phyloP scores from a whole-genome alignment of 495 filamentous ascomycete species.

The Penicillium flavigenum region DNA sequence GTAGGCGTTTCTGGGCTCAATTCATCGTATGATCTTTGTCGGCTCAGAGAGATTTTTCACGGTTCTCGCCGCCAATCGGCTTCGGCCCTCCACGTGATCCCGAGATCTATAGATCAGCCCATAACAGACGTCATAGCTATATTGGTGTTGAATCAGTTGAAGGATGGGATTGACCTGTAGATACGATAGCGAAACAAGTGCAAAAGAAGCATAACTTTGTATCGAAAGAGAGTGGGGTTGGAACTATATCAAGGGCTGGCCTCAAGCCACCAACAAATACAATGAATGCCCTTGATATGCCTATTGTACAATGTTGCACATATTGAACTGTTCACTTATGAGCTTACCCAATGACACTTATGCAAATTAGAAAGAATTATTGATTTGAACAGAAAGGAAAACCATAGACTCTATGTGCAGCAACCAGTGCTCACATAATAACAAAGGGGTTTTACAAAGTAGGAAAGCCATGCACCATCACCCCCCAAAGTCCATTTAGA shows the following conservation, averaged over 20 bases:
- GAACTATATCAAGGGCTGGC: neutral
- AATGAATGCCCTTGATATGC: neutral
- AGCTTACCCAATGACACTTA: neutral
- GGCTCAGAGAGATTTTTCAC: constrained; percentile 27
- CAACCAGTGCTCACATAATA: constrained; percentile 28
- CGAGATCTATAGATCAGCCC: constrained; percentile 15
- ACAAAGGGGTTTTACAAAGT: constrained; percentile 13
- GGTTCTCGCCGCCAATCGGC: constrained; percentile 34
- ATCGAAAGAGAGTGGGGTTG: neutral
- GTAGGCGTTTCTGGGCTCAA: constrained; percentile 11
- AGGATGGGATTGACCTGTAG: neutral
- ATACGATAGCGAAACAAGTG: neutral
- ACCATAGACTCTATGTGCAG: constrained; percentile 22
- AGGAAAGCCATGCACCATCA: constrained; percentile 8
- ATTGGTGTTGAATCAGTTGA: neutral
- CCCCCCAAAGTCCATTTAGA: constrained; percentile 11
- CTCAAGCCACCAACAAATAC: neutral
- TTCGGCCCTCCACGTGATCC: constrained; percentile 22
- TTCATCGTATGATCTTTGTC: constrained; percentile 21
- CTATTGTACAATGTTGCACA: neutral
- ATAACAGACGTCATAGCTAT: constrained; percentile 8
- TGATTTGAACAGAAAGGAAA: constrained; percentile 17
- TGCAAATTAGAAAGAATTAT: constrained; percentile 18
- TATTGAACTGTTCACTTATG: neutral
- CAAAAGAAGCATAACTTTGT: neutral